phyloP scores from a whole-genome alignment of 768 basidiomycete species.

The Pleurotus salmoneostramineus region DNA sequence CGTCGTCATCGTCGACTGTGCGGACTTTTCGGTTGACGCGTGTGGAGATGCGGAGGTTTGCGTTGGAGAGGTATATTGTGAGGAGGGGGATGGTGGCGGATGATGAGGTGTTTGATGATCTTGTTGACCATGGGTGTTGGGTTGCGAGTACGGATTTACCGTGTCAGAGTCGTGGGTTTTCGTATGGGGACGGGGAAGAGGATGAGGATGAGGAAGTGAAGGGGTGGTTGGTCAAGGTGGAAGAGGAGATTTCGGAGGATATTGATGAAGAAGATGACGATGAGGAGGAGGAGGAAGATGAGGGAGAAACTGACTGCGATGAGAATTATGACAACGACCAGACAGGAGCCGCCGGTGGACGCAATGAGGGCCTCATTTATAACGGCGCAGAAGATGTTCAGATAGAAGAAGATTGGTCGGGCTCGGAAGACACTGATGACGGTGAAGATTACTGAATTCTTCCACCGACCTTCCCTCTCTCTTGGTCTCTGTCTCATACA shows the following conservation, averaged over 20 bases:
- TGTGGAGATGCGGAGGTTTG: not conserved
- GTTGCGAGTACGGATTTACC: conserved; percentile 10
- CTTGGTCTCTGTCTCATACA: no score
- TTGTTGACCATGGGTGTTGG: conserved; percentile 33
- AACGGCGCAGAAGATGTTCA: no score
- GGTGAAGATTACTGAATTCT: no score
- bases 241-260: conserved; percentile 19
- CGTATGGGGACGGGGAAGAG: conserved; percentile 20
- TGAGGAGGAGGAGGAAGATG: conserved; percentile 21
- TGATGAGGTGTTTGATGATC: conserved; percentile 28
- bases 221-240: conserved; percentile 10
- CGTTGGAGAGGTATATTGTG: not conserved
- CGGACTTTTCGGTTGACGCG: not conserved
- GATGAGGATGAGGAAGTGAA: conserved; percentile 22
- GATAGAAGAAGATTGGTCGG: no score
- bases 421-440: no score
- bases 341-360: no score
- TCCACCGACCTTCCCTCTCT: no score
- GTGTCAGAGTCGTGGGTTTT: conserved; percentile 16
- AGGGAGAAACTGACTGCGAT: conserved; percentile 14
- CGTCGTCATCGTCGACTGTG: no score
- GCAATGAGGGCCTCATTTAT: no score
- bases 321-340: conserved; percentile 12
- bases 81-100: conserved; percentile 16
- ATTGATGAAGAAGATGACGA: conserved; percentile 18